phyloP scores from a whole-genome alignment of 2,329 filamentous ascomycete species.

The Aspergillus persii region DNA sequence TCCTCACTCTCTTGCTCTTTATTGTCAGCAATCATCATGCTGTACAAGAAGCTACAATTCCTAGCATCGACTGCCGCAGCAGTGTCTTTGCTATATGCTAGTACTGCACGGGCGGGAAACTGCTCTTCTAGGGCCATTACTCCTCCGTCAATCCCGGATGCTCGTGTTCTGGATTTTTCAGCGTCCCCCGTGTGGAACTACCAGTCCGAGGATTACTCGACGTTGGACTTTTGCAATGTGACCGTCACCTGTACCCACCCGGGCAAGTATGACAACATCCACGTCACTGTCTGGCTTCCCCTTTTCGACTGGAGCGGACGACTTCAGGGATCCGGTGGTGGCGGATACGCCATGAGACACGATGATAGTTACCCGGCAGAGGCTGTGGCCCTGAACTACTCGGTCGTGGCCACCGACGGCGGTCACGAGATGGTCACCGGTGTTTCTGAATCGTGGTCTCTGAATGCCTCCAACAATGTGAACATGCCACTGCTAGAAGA shows the following conservation, averaged over 20 bases:
- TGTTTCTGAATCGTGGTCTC: slow-evolving; percentile 12
- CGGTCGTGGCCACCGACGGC: slow-evolving; percentile 20
- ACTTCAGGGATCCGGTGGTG: slow-evolving; percentile 40
- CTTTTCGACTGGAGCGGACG: slow-evolving; percentile 34
- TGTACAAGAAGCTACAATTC: background rate
- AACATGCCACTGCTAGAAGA: slow-evolving; percentile 33
- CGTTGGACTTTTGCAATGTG: slow-evolving; percentile 35
- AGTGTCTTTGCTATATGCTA: background rate
- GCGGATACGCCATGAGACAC: slow-evolving; percentile 21
- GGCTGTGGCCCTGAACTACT: slow-evolving; percentile 14
- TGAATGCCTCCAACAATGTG: slow-evolving; percentile 27
- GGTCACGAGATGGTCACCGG: background rate
- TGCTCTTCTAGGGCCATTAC: slow-evolving; percentile 6
- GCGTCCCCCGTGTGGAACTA: slow-evolving; percentile 3
- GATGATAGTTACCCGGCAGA: background rate
- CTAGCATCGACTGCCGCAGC: background rate
- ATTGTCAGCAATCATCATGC: background rate
- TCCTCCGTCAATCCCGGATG: slow-evolving; percentile 6
- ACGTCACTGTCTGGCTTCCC: slow-evolving; percentile 33
- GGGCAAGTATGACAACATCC: slow-evolving; percentile 32
- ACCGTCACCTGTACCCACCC: slow-evolving; percentile 40
- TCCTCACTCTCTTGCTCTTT: background rate
- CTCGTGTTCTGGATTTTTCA: slow-evolving; percentile 3
- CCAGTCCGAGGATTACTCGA: background rate
- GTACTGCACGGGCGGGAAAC: background rate